These are phyloP conservation scores for Ophiostoma australiae DNA, from an alignment of 2,329 filamentous ascomycete species.

Conservation along the genomic window DNA sequence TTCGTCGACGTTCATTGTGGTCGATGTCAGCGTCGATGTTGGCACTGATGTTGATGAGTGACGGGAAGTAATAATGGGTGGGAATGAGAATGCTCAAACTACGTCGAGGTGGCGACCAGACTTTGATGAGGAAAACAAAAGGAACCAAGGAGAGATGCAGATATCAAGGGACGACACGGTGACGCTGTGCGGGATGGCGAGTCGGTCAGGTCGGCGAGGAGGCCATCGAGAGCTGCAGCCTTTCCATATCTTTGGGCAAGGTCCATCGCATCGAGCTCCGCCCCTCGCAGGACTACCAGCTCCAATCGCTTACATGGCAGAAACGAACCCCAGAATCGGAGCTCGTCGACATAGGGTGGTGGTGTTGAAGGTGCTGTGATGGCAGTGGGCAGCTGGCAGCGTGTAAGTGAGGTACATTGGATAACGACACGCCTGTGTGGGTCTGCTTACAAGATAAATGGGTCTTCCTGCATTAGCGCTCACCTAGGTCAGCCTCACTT, in stretches of 20 bases:
- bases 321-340: neutral
- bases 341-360: neutral
- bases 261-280: neutral
- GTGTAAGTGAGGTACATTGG: conserved; percentile 10
- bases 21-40: neutral
- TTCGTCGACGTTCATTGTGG: conserved; percentile 20
- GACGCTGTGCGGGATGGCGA: neutral
- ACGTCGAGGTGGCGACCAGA: too few species aligned
- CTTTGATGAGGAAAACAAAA: neutral
- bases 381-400: neutral
- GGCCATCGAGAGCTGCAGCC: neutral
- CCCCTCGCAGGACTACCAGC: neutral
- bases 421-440: neutral
- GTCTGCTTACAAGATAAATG: neutral
- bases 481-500: conserved; percentile 11
- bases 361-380: neutral
- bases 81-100: neutral
- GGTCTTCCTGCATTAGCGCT: neutral
- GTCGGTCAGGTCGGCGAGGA: neutral
- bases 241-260: neutral
- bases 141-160: neutral
- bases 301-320: neutral
- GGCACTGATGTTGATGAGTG: neutral
- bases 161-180: neutral
- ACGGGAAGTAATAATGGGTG: neutral